These are phyloP conservation scores for Podaxis sp. DNA, from an alignment of 768 basidiomycete genomes.

Conservation along the genomic window DNA sequence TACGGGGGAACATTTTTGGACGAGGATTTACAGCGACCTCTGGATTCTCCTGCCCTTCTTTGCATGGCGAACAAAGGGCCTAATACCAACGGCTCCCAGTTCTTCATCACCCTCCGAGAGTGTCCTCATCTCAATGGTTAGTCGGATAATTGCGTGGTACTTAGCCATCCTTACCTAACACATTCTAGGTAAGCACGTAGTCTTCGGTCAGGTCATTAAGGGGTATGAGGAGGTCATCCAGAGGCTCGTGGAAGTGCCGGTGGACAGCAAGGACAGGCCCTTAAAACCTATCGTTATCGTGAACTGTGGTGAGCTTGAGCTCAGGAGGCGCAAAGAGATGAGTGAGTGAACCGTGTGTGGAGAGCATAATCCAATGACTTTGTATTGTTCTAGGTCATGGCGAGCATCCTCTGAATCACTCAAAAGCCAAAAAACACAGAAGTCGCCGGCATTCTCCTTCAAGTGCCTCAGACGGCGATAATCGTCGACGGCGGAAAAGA, in stretches of 20 bases:
- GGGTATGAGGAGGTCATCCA: conserved; percentile 59
- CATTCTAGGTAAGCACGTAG: conserved; percentile 43
- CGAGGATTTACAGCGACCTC: conserved; percentile 61
- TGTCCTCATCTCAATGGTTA: conserved; percentile 73
- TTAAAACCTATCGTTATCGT: conserved; percentile 58
- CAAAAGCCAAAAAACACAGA: conserved; percentile 14
- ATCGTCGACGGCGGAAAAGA: background rate
- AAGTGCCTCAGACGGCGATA: background rate
- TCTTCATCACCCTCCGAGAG: conserved; percentile 77
- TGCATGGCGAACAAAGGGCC: conserved; percentile 91
- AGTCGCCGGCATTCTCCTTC: conserved; percentile 10
- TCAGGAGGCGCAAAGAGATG: conserved; percentile 34
- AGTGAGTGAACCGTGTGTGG: background rate
- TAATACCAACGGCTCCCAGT: conserved; percentile 84
- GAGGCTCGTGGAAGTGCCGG: conserved; percentile 57
- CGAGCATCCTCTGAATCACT: background rate
- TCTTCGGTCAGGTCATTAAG: conserved; percentile 50
- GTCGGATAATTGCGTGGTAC: conserved; percentile 19
- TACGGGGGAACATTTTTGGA: conserved; percentile 74
- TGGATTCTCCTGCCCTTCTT: conserved; percentile 70
- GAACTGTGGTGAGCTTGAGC: conserved; percentile 83
- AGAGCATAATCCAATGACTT: background rate
- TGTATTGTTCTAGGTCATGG: background rate
- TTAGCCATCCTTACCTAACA: background rate
- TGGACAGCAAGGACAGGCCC: conserved; percentile 76